Percentiles rank a stretch among this genome's conserved stretches.
These are phyloP conservation scores for Flaveria linearis DNA, from an alignment of 129 eudicot species.

Conservation along the genomic window DNA sequence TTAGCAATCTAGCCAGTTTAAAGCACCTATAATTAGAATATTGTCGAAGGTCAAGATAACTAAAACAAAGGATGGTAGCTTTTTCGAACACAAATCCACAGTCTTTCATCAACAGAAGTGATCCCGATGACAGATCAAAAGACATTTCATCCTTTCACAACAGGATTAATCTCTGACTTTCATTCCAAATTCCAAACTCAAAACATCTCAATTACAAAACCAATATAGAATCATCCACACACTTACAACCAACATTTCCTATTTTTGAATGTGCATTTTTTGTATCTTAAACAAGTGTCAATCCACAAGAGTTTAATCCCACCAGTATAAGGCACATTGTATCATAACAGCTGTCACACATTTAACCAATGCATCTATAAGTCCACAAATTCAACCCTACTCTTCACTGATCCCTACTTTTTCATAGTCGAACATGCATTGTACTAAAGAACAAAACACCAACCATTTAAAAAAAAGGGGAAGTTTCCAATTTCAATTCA, in stretches of 20 bases:
- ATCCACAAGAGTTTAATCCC: neutral
- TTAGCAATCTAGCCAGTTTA: too few species aligned
- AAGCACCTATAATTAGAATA: neutral
- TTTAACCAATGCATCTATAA: neutral
- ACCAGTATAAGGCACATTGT: neutral
- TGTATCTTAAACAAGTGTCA: conserved; percentile 7
- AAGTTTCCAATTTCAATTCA: neutral
- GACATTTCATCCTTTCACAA: neutral
- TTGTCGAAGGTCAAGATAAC: neutral
- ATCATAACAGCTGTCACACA: neutral
- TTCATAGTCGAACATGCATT: neutral
- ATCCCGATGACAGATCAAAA: neutral
- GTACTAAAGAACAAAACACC: neutral
- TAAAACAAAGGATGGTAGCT: neutral
- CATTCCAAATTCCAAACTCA: neutral
- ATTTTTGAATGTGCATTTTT: conserved; percentile 3
- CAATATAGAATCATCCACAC: neutral
- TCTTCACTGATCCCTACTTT: conserved; percentile 13
- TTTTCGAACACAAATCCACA: conserved; percentile 13
- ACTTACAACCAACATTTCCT: conserved; percentile 14
- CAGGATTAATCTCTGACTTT: neutral
- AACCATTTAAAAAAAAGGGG: neutral
- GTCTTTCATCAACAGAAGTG: neutral
- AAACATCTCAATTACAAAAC: neutral
- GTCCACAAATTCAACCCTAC: neutral